Conservation (phyloP, 2,329 filamentous ascomycete genomes). For the Cercospora canescens region DNA sequence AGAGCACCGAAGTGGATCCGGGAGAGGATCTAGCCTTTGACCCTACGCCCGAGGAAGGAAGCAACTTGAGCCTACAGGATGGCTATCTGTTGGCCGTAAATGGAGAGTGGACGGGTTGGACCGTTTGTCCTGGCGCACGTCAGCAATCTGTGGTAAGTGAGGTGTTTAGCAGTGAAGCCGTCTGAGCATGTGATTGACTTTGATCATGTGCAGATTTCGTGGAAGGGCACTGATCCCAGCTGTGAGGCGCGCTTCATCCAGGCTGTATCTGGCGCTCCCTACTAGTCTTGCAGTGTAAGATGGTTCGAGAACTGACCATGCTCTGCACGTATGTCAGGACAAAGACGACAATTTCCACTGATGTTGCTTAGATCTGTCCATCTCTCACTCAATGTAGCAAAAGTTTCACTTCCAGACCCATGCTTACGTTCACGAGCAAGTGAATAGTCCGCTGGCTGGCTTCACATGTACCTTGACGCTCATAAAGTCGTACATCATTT, state of each 20-base stretch:
- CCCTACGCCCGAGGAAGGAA: constrained; percentile 31
- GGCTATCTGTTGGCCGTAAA: constrained; percentile 42
- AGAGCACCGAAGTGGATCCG: constrained; percentile 32
- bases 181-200: neutral
- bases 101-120: constrained; percentile 41
- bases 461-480: neutral
- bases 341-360: neutral
- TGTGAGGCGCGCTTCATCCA: constrained; percentile 42
- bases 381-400: neutral
- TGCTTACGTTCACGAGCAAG: neutral
- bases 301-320: neutral
- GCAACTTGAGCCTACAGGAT: constrained; percentile 37
- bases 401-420: neutral
- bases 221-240: constrained; percentile 38
- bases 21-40: constrained; percentile 38
- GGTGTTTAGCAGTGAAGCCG: neutral
- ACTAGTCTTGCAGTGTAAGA: constrained; percentile 24
- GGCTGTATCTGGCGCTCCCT: constrained; percentile 40
- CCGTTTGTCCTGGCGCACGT: constrained; percentile 38
- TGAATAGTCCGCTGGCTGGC: neutral
- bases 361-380: neutral
- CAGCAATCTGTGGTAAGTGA: constrained; percentile 37
- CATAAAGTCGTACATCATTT: too few relatives aligned
- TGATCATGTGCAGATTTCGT: constrained; percentile 32
- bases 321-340: neutral